Evolutionary conservation across 306 rosid genomes (phyloP), one percentile per base, ranked within the genome.

Genomic region (Casuarina glauca): DNA sequence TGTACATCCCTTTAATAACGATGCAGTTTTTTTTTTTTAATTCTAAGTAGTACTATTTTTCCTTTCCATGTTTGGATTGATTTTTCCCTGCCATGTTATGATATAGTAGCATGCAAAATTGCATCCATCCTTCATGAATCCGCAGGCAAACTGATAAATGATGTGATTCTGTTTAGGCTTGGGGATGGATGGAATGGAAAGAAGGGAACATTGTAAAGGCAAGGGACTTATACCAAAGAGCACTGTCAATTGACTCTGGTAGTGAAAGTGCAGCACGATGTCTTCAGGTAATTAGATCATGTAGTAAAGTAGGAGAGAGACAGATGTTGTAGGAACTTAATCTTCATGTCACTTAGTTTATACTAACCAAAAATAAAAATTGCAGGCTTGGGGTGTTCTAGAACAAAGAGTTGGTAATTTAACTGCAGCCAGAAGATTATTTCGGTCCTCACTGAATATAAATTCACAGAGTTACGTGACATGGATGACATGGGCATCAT

Each of bases 151-250:
- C 70, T 79, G 77, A 70, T 72, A 69, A 42, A 13, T 50, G 79
- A 76, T 36, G 36, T 79, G 72, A 55, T 87, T 83, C 42, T 61
- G 68, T 83, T 84, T 85, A 94, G 98, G 98, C 98, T 44, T 94
- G 98, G 98, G 98, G 98, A 75, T 94, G 98, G 98, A 94, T 94
- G 97, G 98, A 94, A 84, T 94, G 98, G 97, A 94, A 92, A 84
- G 98, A 92, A 91, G 93, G 97, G 62, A 92, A 94, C 78, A 79
- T 92, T 52, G 86, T 74, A 38, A 90, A 84, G 38, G 97, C 98
- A 48, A 88, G 98, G 86, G 87, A 83, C 69, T 84, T 94, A 67
- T 94, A 94, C 86, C 92, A 90, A 60, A 92, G 79, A 74, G 91
- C 92, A 36, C 53, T 94, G 77, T 81, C 86, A 7, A 88, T 94